Evolutionary conservation across 2,329 filamentous ascomycete species (phyloP), one percentile per base, ranked within the genome.

Genomic region (Peltaster fructicola): DNA sequence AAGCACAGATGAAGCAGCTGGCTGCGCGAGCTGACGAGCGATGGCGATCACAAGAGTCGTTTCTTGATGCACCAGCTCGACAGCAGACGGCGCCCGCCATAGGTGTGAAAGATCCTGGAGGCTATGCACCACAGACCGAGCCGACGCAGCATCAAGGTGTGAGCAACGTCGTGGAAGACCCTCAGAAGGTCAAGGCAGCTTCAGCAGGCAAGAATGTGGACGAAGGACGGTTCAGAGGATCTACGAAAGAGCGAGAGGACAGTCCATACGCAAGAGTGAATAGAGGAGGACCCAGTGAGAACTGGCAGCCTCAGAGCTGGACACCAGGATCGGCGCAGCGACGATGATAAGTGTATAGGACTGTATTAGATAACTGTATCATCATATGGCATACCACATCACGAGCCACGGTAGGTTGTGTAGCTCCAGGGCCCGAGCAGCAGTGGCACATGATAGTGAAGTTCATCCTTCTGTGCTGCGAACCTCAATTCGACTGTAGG

Each of bases 401-500:
- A 81, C 47, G 73, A 79, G 9, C 79, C 79, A 23, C 79, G 59
- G 52, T 88, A 88, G 7, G 78, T 85, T 19, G 74, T 77, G 53
- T 81, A 88, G 46, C 73, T 76, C 53, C 73, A 84, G 15, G 78
- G 78, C 35, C 73, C 71, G 53, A 85, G 48, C 48, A 88, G 45
- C 44, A 88, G 51, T 21, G 79, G 79, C 3, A 88, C 76, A 54
- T 88, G 79, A 44, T 78, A 85, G 44, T 75, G 69, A 59, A 78
- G 69, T 12, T 48, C 44, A 31, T 45, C 47, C 32, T 35, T 39
- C 36, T 39, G 52, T 30, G 49, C 50, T 34, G 57, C 55, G 43
- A 70, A 69, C 27, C 52, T 54, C 26, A 70, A 48, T 43, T 64
- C 61, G 3, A 69, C 63, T 43, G 62, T 57, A 1, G 61, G 63